Evolutionary conservation across 208 protist genomes (phyloP).

Genomic region (Strigomonas culicis): DNA sequence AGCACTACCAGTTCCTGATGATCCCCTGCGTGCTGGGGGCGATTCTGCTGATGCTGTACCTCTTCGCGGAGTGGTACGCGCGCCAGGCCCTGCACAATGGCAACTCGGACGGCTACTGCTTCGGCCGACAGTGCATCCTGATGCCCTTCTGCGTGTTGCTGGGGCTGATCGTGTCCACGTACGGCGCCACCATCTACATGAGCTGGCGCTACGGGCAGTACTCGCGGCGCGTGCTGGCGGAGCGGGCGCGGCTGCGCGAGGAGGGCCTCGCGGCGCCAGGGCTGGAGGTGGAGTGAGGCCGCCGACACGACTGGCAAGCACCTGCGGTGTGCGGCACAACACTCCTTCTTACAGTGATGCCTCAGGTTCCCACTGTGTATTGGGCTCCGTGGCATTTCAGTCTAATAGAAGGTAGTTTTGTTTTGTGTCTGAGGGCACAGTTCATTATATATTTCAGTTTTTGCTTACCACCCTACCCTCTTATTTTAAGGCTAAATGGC

Average conservation of each 20-base stretch:
- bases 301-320: too few species aligned
- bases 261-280: too few species aligned
- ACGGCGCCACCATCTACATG: conserved; percentile 3
- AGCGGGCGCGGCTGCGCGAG: conserved; percentile 4
- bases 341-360: too few species aligned
- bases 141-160: conserved; percentile 19
- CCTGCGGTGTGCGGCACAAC: too few species aligned
- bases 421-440: too few species aligned
- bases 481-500: too few species aligned
- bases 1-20: conserved; percentile 71
- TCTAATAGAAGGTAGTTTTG: too few species aligned
- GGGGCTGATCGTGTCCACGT: background rate
- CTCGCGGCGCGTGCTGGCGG: conserved; percentile 8
- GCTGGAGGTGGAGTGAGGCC: too few species aligned
- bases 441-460: too few species aligned
- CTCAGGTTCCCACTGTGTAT: too few species aligned
- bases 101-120: conserved; percentile 14
- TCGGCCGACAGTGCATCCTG: conserved; percentile 5
- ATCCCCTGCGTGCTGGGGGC: conserved; percentile 24
- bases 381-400: too few species aligned
- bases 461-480: too few species aligned
- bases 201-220: conserved; percentile 9
- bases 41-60: conserved; percentile 47
- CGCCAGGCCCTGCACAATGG: background rate
- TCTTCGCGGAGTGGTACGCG: conserved; percentile 41